Evolutionary conservation across 495 filamentous ascomycete genomes (phyloP).

Genomic region (Letharia columbiana): DNA sequence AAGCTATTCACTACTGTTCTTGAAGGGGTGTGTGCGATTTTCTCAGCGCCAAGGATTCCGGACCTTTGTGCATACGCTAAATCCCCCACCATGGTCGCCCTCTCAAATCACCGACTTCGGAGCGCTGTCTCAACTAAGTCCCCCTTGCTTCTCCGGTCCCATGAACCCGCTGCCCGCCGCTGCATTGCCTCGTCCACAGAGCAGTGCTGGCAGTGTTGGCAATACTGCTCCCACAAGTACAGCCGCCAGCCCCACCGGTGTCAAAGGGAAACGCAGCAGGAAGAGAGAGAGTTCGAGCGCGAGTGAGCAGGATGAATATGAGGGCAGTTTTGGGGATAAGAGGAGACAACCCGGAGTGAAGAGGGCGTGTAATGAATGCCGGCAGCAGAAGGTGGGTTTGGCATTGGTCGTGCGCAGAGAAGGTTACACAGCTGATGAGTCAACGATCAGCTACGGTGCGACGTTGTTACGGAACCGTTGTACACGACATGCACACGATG

Average conservation of each 20-base stretch:
- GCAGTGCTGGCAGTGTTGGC: constrained; percentile 17
- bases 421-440: constrained; percentile 7
- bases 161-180: constrained; percentile 15
- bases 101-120: constrained; percentile 10
- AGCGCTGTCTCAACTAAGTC: not conserved
- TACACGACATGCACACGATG: constrained; percentile 77
- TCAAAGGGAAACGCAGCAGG: constrained; percentile 39
- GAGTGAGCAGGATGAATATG: constrained; percentile 60
- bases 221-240: constrained; percentile 8
- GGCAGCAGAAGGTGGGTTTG: constrained; percentile 75
- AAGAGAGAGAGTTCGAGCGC: constrained; percentile 60
- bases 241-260: constrained; percentile 16
- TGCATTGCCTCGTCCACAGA: constrained; percentile 15
- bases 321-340: constrained; percentile 47
- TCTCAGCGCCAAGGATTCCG: no score
- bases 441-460: constrained; percentile 63
- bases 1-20: no score
- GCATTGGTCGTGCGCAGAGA: constrained; percentile 9
- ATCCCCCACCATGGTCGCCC: not conserved
- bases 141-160: constrained; percentile 4
- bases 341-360: constrained; percentile 68
- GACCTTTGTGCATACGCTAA: no score
- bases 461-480: constrained; percentile 71
- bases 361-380: constrained; percentile 88
- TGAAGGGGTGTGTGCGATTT: no score